These are phyloP conservation scores for Corchorus capsularis DNA, from an alignment of 345 rosid genomes.

Conservation along the genomic window DNA sequence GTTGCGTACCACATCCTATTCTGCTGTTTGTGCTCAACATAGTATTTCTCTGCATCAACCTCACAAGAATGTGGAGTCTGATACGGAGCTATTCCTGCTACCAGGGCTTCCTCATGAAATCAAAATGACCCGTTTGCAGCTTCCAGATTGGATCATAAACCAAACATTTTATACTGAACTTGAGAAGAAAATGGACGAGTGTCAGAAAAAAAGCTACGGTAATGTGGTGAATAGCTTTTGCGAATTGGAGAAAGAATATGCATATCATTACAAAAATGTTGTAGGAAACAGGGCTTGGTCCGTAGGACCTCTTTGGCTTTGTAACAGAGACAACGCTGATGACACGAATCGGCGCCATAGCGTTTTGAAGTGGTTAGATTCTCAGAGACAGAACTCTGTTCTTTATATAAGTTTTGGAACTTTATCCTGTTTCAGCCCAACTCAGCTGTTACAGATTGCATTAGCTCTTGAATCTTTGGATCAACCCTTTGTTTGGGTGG, in stretches of 20 bases:
- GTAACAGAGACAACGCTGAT: constrained; percentile 26
- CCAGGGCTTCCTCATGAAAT: constrained; percentile 33
- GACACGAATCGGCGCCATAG: constrained; percentile 23
- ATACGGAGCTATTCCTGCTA: constrained; percentile 24
- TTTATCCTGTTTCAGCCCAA: constrained; percentile 27
- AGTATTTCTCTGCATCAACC: background rate
- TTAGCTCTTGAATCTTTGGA: constrained; percentile 39
- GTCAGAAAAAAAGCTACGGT: constrained; percentile 30
- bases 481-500: constrained; percentile 41
- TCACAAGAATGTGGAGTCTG: constrained; percentile 19
- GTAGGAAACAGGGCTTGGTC: constrained; percentile 44
- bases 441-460: constrained; percentile 40
- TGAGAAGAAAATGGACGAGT: constrained; percentile 14
- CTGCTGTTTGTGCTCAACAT: constrained; percentile 23
- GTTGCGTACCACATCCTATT: constrained; percentile 34
- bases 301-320: constrained; percentile 43
- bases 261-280: constrained; percentile 32
- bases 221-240: constrained; percentile 40
- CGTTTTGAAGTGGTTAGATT: constrained; percentile 54
- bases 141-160: constrained; percentile 3
- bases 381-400: constrained; percentile 43
- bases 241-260: constrained; percentile 41
- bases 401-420: constrained; percentile 53
- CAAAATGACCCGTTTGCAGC: constrained; percentile 21
- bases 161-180: background rate